Evolutionary conservation across 306 rosid species (phyloP), one percentile per base, ranked within the genome.

Genomic region (Vigna mungo): DNA sequence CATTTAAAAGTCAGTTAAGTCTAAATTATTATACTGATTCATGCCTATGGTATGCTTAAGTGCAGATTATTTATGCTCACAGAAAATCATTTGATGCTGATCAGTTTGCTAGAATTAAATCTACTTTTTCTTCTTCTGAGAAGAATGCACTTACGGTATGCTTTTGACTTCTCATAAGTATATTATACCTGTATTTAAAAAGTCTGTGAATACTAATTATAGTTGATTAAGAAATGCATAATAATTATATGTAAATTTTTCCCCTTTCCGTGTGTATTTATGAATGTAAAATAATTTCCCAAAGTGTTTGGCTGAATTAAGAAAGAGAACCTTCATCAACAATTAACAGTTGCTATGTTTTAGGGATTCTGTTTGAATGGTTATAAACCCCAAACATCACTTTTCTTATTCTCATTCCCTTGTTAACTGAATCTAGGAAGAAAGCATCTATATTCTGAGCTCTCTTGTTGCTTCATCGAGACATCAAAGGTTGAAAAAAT

Each of bases 31-130:
- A 23, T 49, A 62, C 52, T 76, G 78, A 59, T 58, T 83, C 67
- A 58, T 58, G 39, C 65, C 36, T 62, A 5, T 73, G 68, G 39
- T 58, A 7, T 39, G 49, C 2, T 69, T 61, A 43, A 52, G 78
- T 84, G 74, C 88, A 90, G 97, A 95, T 95, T 63, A 71, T 95
- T 74, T 81, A 74, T 85, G 92, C 93, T 0, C 97, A 95, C 41
- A 78, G 81, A 61, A 92, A 85, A 78, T 89, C 97, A 34, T 95
- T 95, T 84, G 87, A 85, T 15, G 76, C 36, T 7, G 89, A 74
- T 53, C 83, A 81, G 27, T 92, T 88, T 71, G 75, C 78, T 82
- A 60, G 79, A 62, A 77, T 95, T 41, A 83, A 89, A 81, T 83
- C 87, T 13, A 11, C 25, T 32, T 75, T 92, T 74, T 71, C 77